Base-by-base conservation (phyloP, 306 rosid genomes). In the Acacia confusa region DNA sequence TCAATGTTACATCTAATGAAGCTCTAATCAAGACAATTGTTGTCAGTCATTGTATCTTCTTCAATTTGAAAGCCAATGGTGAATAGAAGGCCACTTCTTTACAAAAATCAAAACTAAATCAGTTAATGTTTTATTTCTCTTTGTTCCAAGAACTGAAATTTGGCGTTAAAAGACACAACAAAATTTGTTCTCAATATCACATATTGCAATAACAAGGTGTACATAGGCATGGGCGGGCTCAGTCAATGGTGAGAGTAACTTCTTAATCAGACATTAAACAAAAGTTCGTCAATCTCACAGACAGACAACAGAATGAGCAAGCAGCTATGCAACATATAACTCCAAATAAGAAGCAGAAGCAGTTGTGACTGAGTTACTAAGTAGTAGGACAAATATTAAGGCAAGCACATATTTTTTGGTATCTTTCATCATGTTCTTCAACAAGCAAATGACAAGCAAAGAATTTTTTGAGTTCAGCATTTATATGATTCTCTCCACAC, bases 291-390 rank as follows among this genome's bases (percentile, higher is more conserved):
- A 68, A 68, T 40, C 73, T 38, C 50, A 40, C 4, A 9, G 30
- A 20, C 13, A 24, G 53, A 70, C 22, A 70, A 70, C 75, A 70
- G 77, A 72, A 19, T 72, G 41, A 72, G 76, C 58, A 52, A 48
- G 27, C 28, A 30, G 50, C 55, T 52, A 50, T 73, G 40, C 12
- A 32, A 30, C 28, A 20, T 11, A 50, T 73, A 15, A 73, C 15
- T 28, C 30, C 17, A 73, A 50, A 73, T 73, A 20, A 28, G 45
- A 24, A 30, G 65, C 64, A 7, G 11, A 2, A 65, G 72, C 2
- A 8, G n/a, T 68, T 69, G 30, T 40, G 25, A 50, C 50, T 45
- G 4, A 44, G 57, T 6, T 8, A 73, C 19, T 16, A 11, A 69
- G 43, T 17, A 66, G 19, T 11, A 40, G 53, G 17, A 41, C 74